phyloP scores from a whole-genome alignment of 1,284 basidiomycete species.

The Malassezia brasiliensis region DNA sequence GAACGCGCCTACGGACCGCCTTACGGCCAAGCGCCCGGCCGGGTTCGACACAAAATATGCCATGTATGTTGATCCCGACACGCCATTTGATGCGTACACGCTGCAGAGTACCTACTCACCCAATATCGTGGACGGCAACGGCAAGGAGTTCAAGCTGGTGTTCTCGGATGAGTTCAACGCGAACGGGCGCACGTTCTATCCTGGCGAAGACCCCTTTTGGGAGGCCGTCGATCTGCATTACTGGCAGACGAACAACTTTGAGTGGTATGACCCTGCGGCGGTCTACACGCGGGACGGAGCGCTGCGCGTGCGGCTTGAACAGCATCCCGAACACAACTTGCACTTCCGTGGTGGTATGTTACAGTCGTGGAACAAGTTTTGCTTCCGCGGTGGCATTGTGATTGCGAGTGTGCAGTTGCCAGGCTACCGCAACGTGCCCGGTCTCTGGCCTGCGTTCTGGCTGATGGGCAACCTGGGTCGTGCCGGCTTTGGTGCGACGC shows the following conservation, averaged over 20 bases:
- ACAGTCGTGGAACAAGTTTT: conserved; percentile 72
- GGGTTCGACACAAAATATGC: not conserved
- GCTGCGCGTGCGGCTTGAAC: conserved; percentile 60
- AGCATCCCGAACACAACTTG: conserved; percentile 56
- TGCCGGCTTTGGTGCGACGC: conserved; percentile 44
- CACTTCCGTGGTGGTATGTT: conserved; percentile 56
- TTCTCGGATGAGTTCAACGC: conserved; percentile 48
- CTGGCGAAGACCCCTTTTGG: conserved; percentile 60
- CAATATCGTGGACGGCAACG: not conserved
- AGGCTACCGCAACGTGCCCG: conserved; percentile 57
- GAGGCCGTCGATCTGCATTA: conserved; percentile 64
- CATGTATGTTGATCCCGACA: conserved; percentile 48
- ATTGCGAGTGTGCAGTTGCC: conserved; percentile 69
- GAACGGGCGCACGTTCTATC: conserved; percentile 53
- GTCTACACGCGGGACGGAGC: conserved; percentile 68
- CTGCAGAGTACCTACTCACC: conserved; percentile 52
- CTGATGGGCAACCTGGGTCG: conserved; percentile 67
- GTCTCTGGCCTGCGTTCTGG: conserved; percentile 65
- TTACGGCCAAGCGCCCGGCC: not conserved
- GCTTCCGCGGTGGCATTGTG: conserved; percentile 84
- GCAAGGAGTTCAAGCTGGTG: conserved; percentile 36
- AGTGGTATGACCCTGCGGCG: conserved; percentile 64
- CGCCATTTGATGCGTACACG: conserved; percentile 32
- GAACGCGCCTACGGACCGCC: not conserved
- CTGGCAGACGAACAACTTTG: conserved; percentile 52